These are phyloP conservation scores for Eimeria falciformis DNA, from an alignment of 169 alveolate species.

Conservation along the genomic window DNA sequence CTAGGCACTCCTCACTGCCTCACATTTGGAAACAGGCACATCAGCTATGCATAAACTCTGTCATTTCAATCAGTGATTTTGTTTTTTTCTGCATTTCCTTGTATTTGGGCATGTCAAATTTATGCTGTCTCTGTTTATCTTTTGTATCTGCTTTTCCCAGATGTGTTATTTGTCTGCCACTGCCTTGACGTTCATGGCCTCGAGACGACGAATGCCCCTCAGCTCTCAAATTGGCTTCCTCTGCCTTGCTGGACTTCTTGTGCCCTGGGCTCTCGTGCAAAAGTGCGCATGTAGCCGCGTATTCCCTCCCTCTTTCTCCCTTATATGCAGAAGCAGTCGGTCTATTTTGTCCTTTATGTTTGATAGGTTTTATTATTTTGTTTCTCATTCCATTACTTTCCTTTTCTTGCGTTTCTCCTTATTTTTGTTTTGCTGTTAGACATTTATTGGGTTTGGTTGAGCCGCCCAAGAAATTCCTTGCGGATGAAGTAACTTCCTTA, in stretches of 20 bases:
- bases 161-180: slow-evolving; percentile 4
- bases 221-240: background rate
- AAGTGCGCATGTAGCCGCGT: background rate
- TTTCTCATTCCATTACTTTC: no score
- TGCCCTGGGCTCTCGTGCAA: slow-evolving; percentile 52
- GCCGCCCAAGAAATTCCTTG: slow-evolving; percentile 10
- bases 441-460: slow-evolving; percentile 28
- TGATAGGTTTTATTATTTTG: background rate
- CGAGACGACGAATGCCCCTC: slow-evolving; percentile 42
- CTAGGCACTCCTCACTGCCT: background rate
- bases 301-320: background rate
- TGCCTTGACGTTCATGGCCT: slow-evolving; percentile 30
- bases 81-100: background rate
- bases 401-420: background rate
- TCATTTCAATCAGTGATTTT: background rate
- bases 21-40: background rate
- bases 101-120: background rate
- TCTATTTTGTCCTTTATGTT: background rate
- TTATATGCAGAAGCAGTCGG: background rate
- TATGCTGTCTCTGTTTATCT: background rate
- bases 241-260: slow-evolving; percentile 39
- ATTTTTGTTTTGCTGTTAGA: background rate
- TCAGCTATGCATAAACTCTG: background rate
- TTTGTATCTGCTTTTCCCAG: background rate
- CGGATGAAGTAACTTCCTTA: slow-evolving; percentile 13